Evolutionary conservation across 1,284 basidiomycete genomes (phyloP), one percentile per base, ranked within the genome.

Genomic region (Cryptococcus sp.): DNA sequence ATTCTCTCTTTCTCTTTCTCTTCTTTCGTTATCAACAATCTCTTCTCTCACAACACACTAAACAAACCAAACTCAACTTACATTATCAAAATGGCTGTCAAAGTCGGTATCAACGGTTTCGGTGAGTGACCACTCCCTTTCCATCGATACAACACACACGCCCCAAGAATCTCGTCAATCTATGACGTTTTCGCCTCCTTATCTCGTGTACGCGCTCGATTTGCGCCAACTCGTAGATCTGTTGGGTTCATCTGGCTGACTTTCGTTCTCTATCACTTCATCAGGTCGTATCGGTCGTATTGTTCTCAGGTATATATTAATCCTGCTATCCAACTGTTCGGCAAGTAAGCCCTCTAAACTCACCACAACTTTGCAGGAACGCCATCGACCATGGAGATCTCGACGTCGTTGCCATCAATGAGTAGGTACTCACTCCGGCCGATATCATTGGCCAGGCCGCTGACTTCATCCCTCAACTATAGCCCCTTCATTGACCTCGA

Each of bases 261-360:
- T 22, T 17, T 16, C 23, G 29, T 47, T 46, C 15, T 5, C 29
- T 37, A 34, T 50, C 13, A 34, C 29, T 34, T 34, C 13, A 13
- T 29, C 63, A 93, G 93, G 93, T 83, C 93, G 93, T 84, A 96
- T 96, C 75, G 93, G 94, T 79, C 93, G 93, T 81, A 96, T 99
- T 78, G 96, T 99, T 69, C 84, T 91, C 81, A 89, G 74, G 71
- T 73, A 55, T 34, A 66, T 46, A 38, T 26, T 39, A 23, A 3
- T 25, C 17, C 11, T 39, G 10, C 6, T 43, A 22, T 4, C 46
- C n/a, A 26, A 13, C 39, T 16, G 20, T 22, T 10, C 26, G 22
- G 13, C 38, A 44, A 26, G 43, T 37, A 41, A 17, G 20, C 19
- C 26, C 44, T 37, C 3, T 13, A 19, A 15, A 20, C 23, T 44